These are phyloP conservation scores for Calophaca sinica DNA, from an alignment of 306 rosid species.

Conservation along the genomic window DNA sequence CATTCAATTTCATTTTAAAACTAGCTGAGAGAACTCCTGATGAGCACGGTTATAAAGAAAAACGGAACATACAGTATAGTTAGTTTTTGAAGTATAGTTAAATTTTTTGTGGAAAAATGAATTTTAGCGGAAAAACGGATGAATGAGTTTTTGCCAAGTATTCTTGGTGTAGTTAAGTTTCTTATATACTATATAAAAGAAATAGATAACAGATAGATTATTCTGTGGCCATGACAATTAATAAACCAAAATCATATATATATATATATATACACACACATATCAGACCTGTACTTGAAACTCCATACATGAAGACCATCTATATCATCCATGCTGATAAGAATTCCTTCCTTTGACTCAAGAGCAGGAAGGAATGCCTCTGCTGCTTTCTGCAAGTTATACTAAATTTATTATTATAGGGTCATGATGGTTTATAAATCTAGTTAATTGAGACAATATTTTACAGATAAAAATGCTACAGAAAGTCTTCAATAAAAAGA, in stretches of 20 bases:
- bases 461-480: neutral
- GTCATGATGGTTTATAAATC: constrained; percentile 11
- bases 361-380: constrained; percentile 85
- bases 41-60: too few relatives aligned
- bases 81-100: too few relatives aligned
- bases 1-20: constrained; percentile 6
- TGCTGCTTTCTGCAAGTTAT: constrained; percentile 76
- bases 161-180: too few relatives aligned
- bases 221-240: neutral
- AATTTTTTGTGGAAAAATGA: too few relatives aligned
- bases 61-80: too few relatives aligned
- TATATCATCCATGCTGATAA: constrained; percentile 79
- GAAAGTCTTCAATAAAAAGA: neutral
- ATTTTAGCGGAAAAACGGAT: too few relatives aligned
- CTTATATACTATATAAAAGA: too few relatives aligned
- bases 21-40: too few relatives aligned
- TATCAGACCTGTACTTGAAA: constrained; percentile 86
- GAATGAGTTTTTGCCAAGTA: too few relatives aligned
- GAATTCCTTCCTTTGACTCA: constrained; percentile 88
- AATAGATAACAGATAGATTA: too few relatives aligned
- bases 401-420: neutral
- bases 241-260: neutral
- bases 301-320: constrained; percentile 93
- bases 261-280: too few relatives aligned
- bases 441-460: neutral